Conservation (phyloP, 257 asterid species). For the Prunella vulgaris region DNA sequence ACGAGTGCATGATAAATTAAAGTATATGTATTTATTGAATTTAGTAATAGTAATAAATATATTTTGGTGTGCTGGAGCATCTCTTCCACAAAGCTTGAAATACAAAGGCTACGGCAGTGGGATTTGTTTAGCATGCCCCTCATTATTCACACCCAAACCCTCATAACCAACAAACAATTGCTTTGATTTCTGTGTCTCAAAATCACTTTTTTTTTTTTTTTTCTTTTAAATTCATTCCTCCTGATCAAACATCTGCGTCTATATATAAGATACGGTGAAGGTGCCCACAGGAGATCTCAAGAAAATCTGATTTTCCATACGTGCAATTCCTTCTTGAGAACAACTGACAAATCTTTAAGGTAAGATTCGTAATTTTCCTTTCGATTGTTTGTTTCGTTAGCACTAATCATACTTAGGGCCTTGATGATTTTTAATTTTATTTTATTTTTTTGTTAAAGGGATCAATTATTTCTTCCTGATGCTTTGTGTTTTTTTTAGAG, state of each 20-base stretch:
- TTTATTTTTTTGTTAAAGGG: too few species aligned
- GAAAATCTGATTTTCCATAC: background rate
- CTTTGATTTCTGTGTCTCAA: conserved; percentile 59
- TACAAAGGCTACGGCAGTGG: conserved; percentile 52
- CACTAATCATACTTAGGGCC: background rate
- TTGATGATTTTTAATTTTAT: too few species aligned
- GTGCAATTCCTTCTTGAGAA: background rate
- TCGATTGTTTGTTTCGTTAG: too few species aligned
- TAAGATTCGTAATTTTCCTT: background rate
- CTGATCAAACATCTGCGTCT: background rate
- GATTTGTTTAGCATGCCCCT: conserved; percentile 79
- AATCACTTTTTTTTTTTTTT: too few species aligned
- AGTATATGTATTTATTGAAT: too few species aligned
- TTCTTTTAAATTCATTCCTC: background rate
- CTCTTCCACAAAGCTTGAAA: conserved; percentile 51
- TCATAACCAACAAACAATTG: conserved; percentile 36
- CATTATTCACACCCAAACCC: conserved; percentile 34
- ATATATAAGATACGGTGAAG: background rate
- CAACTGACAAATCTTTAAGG: background rate
- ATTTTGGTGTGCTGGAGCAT: conserved; percentile 48
- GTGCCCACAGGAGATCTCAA: background rate
- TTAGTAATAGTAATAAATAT: background rate
- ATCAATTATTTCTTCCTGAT: background rate
- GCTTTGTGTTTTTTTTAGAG: background rate
- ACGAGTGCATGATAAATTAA: too few species aligned